Evolutionary conservation across 2,329 filamentous ascomycete species (phyloP).

Genomic region (Beauveria australis): DNA sequence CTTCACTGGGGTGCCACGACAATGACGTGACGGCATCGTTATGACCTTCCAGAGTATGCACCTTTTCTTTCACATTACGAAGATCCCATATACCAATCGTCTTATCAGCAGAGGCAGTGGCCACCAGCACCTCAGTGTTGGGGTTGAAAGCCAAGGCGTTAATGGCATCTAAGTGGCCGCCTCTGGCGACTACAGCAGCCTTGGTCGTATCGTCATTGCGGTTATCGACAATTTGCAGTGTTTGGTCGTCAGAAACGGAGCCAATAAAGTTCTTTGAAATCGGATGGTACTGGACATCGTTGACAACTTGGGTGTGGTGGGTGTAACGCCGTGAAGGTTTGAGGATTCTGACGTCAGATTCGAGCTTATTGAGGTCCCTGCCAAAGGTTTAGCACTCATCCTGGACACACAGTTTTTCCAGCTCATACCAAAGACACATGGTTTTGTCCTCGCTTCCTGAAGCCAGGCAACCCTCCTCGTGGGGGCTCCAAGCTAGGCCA

Average conservation of each 20-base stretch:
- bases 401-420: background rate
- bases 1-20: slow-evolving; percentile 89
- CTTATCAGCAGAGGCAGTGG: slow-evolving; percentile 91
- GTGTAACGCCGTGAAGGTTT: slow-evolving; percentile 69
- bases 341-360: slow-evolving; percentile 60
- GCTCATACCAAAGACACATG: slow-evolving; percentile 73
- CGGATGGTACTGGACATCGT: slow-evolving; percentile 94
- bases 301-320: slow-evolving; percentile 85
- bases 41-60: slow-evolving; percentile 86
- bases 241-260: slow-evolving; percentile 90
- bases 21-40: slow-evolving; percentile 84
- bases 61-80: slow-evolving; percentile 78
- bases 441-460: slow-evolving; percentile 90
- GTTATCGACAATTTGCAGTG: slow-evolving; percentile 85
- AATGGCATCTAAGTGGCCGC: slow-evolving; percentile 84
- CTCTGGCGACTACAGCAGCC: slow-evolving; percentile 59
- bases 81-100: slow-evolving; percentile 94
- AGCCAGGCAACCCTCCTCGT: slow-evolving; percentile 70
- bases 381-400: slow-evolving; percentile 12
- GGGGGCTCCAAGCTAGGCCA: slow-evolving; percentile 86
- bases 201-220: slow-evolving; percentile 58
- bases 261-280: slow-evolving; percentile 78
- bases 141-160: slow-evolving; percentile 96
- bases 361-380: slow-evolving; percentile 74
- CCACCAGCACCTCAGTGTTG: slow-evolving; percentile 78